Percentiles rank a stretch among this genome's conserved stretches.
phyloP scores from a whole-genome alignment of 441 rosid genomes.

The Euphorbia corollata region DNA sequence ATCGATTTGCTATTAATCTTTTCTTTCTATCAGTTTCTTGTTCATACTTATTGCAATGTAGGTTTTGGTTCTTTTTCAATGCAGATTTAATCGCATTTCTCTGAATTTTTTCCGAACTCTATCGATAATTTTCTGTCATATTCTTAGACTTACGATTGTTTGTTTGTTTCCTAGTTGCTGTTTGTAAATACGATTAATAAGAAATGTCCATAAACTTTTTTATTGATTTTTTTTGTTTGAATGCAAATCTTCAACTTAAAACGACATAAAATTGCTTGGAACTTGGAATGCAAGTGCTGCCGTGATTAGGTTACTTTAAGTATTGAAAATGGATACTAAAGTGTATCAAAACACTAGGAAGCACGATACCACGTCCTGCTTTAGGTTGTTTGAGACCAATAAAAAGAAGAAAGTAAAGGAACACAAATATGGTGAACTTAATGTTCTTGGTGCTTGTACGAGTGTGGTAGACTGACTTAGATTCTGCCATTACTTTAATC shows the following conservation, averaged over 20 bases:
- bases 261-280: neutral
- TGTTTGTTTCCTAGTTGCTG: neutral
- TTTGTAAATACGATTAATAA: neutral
- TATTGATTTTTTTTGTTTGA: neutral
- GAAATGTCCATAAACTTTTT: neutral
- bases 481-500: neutral
- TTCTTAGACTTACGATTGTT: neutral
- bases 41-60: neutral
- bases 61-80: neutral
- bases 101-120: no score
- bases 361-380: no score
- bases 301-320: neutral
- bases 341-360: no score
- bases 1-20: slow-evolving; percentile 3
- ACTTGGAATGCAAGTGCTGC: neutral
- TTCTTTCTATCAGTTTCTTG: neutral
- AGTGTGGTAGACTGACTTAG: neutral
- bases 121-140: neutral
- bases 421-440: neutral
- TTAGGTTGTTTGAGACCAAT: no score
- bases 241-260: neutral
- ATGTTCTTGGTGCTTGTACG: neutral
- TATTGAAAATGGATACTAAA: neutral
- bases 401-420: neutral
- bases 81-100: no score